Conservation (phyloP, 768 basidiomycete species). For the Phallus indusiatus region DNA sequence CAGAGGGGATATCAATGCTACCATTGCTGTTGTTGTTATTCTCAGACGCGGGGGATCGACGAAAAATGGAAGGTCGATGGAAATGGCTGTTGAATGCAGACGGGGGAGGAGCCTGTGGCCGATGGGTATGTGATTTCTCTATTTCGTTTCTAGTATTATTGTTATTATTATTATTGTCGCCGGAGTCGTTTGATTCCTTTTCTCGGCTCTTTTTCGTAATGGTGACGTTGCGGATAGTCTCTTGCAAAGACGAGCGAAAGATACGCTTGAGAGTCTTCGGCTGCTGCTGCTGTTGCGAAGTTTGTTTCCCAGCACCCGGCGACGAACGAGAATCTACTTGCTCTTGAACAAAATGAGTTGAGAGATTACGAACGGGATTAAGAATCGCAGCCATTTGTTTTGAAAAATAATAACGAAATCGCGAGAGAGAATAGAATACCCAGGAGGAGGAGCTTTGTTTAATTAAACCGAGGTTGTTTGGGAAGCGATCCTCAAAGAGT, state of each 20-base stretch:
- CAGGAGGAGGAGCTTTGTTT: too few species aligned
- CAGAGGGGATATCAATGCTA: neutral
- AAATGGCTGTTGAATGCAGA: neutral
- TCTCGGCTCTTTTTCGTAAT: neutral
- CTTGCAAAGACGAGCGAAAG: slow-evolving; percentile 7
- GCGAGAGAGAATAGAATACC: neutral
- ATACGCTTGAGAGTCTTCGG: slow-evolving; percentile 1
- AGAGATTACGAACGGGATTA: neutral
- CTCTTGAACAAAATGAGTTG: neutral
- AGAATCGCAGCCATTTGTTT: neutral
- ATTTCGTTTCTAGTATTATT: slow-evolving; percentile 1
- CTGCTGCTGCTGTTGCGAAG: too few species aligned
- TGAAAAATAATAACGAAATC: neutral
- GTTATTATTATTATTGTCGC: neutral
- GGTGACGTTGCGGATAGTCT: slow-evolving; percentile 3
- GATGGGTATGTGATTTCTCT: neutral
- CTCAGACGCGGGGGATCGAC: neutral
- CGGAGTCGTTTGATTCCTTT: neutral
- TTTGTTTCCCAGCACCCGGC: neutral
- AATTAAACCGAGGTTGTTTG: neutral
- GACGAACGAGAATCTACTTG: neutral
- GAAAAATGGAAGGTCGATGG: slow-evolving; percentile 3
- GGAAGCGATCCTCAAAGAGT: neutral
- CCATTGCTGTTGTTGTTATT: neutral
- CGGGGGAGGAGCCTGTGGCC: neutral